phyloP scores from a whole-genome alignment of 1,284 basidiomycete genomes.

The Dichomitus squalens region DNA sequence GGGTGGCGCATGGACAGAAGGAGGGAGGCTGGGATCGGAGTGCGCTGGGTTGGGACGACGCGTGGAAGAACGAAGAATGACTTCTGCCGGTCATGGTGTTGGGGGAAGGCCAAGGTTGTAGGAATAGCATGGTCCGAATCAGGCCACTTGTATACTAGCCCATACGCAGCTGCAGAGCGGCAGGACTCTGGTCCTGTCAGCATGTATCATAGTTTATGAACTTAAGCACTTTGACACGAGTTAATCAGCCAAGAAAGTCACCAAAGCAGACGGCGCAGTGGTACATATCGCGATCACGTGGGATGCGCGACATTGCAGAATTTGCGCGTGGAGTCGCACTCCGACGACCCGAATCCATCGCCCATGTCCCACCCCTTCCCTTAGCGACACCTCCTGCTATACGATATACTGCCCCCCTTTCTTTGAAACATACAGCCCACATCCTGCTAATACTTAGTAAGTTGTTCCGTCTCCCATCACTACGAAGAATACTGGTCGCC shows the following conservation, averaged over 20 bases:
- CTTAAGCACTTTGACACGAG: no score
- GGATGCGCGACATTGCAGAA: neutral
- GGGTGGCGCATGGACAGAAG: slow-evolving; percentile 53
- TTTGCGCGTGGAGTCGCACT: no score
- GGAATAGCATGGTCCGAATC: no score
- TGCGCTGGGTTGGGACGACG: slow-evolving; percentile 69
- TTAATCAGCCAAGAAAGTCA: no score
- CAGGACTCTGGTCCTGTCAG: no score
- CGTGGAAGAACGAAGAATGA: slow-evolving; percentile 48
- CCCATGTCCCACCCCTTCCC: neutral
- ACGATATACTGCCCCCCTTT: neutral
- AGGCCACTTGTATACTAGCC: no score
- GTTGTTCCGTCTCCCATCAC: neutral
- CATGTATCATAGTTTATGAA: no score
- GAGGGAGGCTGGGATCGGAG: slow-evolving; percentile 60
- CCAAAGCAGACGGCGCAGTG: no score
- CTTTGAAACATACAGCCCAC: neutral
- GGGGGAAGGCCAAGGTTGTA: no score
- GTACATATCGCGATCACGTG: neutral
- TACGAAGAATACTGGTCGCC: no score
- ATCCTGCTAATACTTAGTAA: neutral
- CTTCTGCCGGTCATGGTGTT: neutral
- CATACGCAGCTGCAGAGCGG: no score
- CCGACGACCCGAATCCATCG: no score
- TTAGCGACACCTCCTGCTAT: neutral